Percentiles rank a stretch among this genome's conserved stretches.
These are phyloP conservation scores for Neostapfia colusana DNA, from an alignment of 176 grass and related monocot species.

Conservation along the genomic window DNA sequence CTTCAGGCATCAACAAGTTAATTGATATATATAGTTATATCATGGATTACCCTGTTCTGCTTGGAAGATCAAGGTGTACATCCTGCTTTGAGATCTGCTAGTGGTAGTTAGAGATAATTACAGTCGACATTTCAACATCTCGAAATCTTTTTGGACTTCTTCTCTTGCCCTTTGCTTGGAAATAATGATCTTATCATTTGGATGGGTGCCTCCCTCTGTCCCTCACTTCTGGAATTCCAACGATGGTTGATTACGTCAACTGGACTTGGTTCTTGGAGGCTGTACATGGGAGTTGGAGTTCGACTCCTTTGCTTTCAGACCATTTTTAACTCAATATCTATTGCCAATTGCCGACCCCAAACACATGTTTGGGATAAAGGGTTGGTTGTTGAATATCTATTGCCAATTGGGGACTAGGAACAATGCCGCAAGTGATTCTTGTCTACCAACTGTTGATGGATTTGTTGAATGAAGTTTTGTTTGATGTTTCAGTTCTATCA, in stretches of 20 bases:
- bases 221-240: neutral
- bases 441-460: neutral
- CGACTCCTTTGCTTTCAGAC: neutral
- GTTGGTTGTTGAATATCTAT: too few relatives aligned
- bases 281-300: neutral
- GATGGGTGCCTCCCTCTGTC: neutral
- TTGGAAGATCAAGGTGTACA: constrained; percentile 32
- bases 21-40: neutral
- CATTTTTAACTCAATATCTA: neutral
- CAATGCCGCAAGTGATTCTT: neutral
- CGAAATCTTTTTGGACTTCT: neutral
- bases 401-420: too few relatives aligned
- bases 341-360: too few relatives aligned
- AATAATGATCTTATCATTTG: constrained; percentile 6
- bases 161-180: neutral
- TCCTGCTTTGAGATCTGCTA: constrained; percentile 28
- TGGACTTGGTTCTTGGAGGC: neutral
- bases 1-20: neutral
- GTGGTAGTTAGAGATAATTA: constrained; percentile 22
- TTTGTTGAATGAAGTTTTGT: too few relatives aligned
- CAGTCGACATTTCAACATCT: neutral
- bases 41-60: neutral
- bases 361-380: too few relatives aligned
- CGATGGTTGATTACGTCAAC: constrained; percentile 1
- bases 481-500: too few relatives aligned